Conservation (phyloP, 805 yeast species). For the Ogataea nonfermentans region DNA sequence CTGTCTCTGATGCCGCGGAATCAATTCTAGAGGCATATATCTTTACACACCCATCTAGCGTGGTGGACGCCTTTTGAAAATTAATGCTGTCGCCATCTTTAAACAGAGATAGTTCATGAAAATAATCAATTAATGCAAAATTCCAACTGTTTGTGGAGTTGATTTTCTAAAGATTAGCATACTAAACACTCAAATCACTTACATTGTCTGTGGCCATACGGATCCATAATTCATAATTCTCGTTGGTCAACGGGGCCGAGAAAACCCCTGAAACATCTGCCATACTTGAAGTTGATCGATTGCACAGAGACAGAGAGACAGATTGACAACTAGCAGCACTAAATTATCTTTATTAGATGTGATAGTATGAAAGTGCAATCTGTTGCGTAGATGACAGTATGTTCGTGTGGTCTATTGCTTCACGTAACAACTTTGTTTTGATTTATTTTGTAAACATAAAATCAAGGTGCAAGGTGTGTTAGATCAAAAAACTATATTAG, state of each 20-base stretch:
- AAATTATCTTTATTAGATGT: no score
- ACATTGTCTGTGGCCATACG: conserved; percentile 72
- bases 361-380: no score
- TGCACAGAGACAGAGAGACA: no score
- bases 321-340: not conserved
- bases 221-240: conserved; percentile 77
- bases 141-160: conserved; percentile 87
- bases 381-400: no score
- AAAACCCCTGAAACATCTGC: conserved; percentile 19
- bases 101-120: conserved; percentile 74
- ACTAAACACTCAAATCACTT: conserved; percentile 9
- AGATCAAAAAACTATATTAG: not conserved
- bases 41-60: conserved; percentile 92
- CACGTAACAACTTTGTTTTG: conserved; percentile 11
- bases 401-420: not conserved
- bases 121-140: conserved; percentile 86
- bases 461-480: conserved; percentile 8
- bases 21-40: conserved; percentile 90
- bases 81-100: conserved; percentile 77
- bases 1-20: conserved; percentile 88
- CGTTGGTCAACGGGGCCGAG: conserved; percentile 29
- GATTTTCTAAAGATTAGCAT: conserved; percentile 46
- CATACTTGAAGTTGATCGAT: conserved; percentile 4
- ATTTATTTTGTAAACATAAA: conserved; percentile 9
- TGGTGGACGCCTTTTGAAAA: conserved; percentile 87